Percentiles rank a stretch among this genome's conserved stretches.
These are phyloP conservation scores for Podospora comata DNA, from an alignment of 495 filamentous ascomycete genomes.

Conservation along the genomic window DNA sequence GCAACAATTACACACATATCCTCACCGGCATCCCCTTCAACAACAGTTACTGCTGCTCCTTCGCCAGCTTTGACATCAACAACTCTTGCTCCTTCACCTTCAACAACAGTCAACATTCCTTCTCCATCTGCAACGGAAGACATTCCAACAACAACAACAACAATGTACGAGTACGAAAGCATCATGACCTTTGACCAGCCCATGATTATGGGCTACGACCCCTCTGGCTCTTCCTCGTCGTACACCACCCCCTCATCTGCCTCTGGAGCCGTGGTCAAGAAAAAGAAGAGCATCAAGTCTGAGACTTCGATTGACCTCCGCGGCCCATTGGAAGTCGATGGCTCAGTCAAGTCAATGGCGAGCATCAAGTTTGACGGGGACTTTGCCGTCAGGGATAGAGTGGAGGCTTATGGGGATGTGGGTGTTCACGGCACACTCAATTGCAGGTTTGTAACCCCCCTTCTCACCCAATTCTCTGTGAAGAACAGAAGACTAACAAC, in stretches of 20 bases:
- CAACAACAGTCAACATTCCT: not conserved
- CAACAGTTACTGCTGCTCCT: slow-evolving; percentile 6
- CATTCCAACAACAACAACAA: slow-evolving; percentile 10
- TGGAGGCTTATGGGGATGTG: slow-evolving; percentile 42
- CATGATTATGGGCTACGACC: slow-evolving; percentile 16
- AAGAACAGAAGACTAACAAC: slow-evolving; percentile 14
- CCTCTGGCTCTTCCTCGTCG: slow-evolving; percentile 13
- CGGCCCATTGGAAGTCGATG: slow-evolving; percentile 39
- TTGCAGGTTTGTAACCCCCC: slow-evolving; percentile 17
- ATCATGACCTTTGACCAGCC: slow-evolving; percentile 36
- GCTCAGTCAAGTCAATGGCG: slow-evolving; percentile 39
- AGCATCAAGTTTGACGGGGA: slow-evolving; percentile 33
- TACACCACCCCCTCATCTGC: slow-evolving; percentile 5
- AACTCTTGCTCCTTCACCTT: not conserved
- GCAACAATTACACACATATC: not conserved
- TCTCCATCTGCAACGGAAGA: slow-evolving; percentile 4
- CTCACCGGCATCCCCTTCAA: slow-evolving; percentile 1
- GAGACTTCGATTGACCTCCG: slow-evolving; percentile 31
- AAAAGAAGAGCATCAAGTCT: slow-evolving; percentile 35
- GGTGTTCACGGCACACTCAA: slow-evolving; percentile 33
- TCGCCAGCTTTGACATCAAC: slow-evolving; percentile 3
- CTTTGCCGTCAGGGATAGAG: slow-evolving; percentile 34
- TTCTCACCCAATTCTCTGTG: not conserved
- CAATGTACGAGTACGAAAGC: slow-evolving; percentile 38
- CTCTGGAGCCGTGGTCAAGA: slow-evolving; percentile 14